A percentile compares a stretch with the other conserved stretches of the same genome.
These are phyloP conservation scores for Urochloa ruziziensis DNA, from an alignment of 176 grass and related monocot genomes.

Conservation along the genomic window DNA sequence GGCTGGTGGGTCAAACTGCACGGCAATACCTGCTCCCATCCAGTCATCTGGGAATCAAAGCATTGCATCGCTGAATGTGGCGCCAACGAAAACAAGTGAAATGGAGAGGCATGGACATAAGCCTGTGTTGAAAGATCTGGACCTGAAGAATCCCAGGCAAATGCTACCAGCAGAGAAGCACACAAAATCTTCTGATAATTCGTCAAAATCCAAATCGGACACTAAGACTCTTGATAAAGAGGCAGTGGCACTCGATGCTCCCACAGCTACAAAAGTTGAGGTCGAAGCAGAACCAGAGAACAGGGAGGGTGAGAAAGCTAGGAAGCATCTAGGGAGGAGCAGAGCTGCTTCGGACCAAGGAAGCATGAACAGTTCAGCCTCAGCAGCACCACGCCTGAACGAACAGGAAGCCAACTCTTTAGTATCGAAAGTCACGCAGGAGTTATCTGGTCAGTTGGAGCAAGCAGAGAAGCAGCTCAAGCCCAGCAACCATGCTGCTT, in stretches of 20 bases:
- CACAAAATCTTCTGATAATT: neutral
- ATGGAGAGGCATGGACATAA: constrained; percentile 56
- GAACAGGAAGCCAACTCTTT: constrained; percentile 17
- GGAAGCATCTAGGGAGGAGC: constrained; percentile 24
- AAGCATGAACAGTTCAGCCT: constrained; percentile 16
- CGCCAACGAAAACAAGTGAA: constrained; percentile 41
- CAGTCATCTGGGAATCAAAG: constrained; percentile 31
- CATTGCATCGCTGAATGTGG: constrained; percentile 14
- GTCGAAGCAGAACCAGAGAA: constrained; percentile 20
- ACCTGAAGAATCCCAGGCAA: constrained; percentile 28
- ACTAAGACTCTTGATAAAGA: neutral
- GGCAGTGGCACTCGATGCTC: constrained; percentile 16
- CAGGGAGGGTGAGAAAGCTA: constrained; percentile 31
- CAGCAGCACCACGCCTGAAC: neutral
- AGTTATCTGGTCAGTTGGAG: constrained; percentile 33
- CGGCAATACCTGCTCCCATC: constrained; percentile 19
- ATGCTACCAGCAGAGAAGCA: constrained; percentile 7
- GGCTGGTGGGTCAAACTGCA: constrained; percentile 10
- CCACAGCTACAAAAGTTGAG: constrained; percentile 24
- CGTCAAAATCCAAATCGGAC: constrained; percentile 7
- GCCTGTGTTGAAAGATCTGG: constrained; percentile 42
- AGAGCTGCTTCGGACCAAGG: constrained; percentile 43
- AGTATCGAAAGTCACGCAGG: constrained; percentile 24
- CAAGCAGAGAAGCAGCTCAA: constrained; percentile 16
- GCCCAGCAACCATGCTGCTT: constrained; percentile 2